A percentile compares a stretch with the other conserved stretches of the same genome.
Evolutionary conservation across 2,329 filamentous ascomycete species (phyloP).

Genomic region (Pseudogymnoascus sp.): DNA sequence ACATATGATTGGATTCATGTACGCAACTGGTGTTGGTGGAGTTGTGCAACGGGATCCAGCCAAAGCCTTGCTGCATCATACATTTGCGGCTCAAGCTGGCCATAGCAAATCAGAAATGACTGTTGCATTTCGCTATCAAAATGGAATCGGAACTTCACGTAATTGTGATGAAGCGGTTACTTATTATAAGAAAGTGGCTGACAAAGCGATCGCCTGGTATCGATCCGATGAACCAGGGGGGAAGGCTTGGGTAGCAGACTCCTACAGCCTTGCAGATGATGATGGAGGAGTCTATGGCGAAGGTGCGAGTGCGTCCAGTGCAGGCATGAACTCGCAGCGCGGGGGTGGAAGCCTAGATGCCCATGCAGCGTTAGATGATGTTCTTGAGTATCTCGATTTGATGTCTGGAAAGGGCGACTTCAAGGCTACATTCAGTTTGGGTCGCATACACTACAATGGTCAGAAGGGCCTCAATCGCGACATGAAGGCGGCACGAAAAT

Average conservation of each 20-base stretch:
- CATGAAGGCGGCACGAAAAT: conserved; percentile 53
- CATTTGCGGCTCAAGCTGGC: conserved; percentile 77
- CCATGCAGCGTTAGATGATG: conserved; percentile 81
- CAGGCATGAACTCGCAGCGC: conserved; percentile 71
- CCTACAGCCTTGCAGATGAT: conserved; percentile 82
- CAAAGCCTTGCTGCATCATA: conserved; percentile 87
- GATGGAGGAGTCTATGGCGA: conserved; percentile 89
- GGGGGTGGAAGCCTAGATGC: conserved; percentile 67
- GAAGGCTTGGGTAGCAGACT: conserved; percentile 64
- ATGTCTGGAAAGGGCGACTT: conserved; percentile 67
- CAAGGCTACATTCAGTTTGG: conserved; percentile 59
- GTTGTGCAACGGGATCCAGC: conserved; percentile 80
- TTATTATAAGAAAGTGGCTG: conserved; percentile 88
- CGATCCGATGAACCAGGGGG: conserved; percentile 86
- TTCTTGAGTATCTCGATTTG: conserved; percentile 78
- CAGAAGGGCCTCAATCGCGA: conserved; percentile 52
- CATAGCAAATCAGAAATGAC: conserved; percentile 89
- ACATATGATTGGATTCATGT: conserved; percentile 92
- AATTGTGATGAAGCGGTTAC: conserved; percentile 77
- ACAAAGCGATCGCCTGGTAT: conserved; percentile 84
- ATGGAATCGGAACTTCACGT: conserved; percentile 74
- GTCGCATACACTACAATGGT: conserved; percentile 62
- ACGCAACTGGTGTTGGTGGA: conserved; percentile 82
- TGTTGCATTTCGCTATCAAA: conserved; percentile 74
- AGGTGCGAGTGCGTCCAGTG: conserved; percentile 82